Base-by-base conservation (phyloP, 495 filamentous ascomycete genomes). In the Penicillium pulvis region DNA sequence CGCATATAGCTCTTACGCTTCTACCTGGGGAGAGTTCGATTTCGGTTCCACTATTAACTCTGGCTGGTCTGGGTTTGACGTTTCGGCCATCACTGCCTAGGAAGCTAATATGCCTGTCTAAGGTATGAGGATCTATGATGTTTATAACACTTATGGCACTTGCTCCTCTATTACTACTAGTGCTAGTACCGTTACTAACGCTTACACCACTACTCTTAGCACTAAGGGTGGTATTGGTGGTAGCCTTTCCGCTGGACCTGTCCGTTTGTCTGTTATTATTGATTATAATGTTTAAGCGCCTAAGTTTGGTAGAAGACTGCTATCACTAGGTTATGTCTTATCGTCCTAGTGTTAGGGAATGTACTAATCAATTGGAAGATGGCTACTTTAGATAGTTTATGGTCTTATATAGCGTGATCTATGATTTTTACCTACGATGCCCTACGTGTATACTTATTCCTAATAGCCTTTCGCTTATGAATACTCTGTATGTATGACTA, bases 11-110 rank as follows among this genome's bases (percentile, higher is more conserved):
- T 71, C 68, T 33, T 77, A 75, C 52, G 69, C 73, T n/a, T 62
- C 63, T 51, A 77, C 75, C 58, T 79, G 76, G 76, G 74, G 73
- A 51, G 76, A 79, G 48, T 77, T 79, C 50, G 74, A 76, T 52
- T 72, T 77, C 42, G 70, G 65, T n/a, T 71, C 66, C 30, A 53
- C 60, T 28, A 58, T 24, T 42, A 77, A 79, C 66, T 31, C 19
- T 12, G 72, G 69, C 62, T 75, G 75, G 75, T 74, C 71, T 42
- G 75, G 75, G 8, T 78, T 75, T 48, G 75, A 78, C 54, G 75
- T 78, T 43, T 75, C 72, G 8, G 69, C 68, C 19, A 78, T 78
- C 30, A 51, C 62, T 26, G 68, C 75, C 12, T 67, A 78, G 67
- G 64, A 67, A 2, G 73, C 73, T 28, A 62, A 61, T 8, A 46